These are phyloP conservation scores for Kazachstania bromeliacearum DNA, from an alignment of 805 yeast species.

Conservation along the genomic window DNA sequence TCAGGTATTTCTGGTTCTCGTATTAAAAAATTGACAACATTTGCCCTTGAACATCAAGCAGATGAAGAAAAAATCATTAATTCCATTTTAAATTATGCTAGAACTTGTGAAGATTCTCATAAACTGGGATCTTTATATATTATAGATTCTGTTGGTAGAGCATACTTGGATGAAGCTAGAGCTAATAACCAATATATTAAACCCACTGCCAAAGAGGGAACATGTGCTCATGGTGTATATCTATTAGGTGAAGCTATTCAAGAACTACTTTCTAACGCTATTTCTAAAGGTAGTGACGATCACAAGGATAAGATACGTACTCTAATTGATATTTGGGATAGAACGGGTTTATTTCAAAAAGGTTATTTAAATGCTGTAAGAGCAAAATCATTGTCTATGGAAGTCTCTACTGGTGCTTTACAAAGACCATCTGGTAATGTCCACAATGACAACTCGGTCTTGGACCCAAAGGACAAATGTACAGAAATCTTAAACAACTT, in stretches of 20 bases:
- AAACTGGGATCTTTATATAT: constrained; percentile 88
- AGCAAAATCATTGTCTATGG: constrained; percentile 41
- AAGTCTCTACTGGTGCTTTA: constrained; percentile 6
- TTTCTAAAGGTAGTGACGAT: constrained; percentile 45
- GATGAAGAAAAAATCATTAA: constrained; percentile 25
- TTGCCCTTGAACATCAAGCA: constrained; percentile 61
- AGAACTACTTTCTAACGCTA: constrained; percentile 52
- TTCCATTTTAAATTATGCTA: constrained; percentile 39
- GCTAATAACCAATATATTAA: constrained; percentile 42
- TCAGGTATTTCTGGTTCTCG: constrained; percentile 95
- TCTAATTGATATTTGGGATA: constrained; percentile 86
- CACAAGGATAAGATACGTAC: constrained; percentile 69
- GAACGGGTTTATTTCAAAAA: constrained; percentile 65
- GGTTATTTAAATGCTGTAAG: constrained; percentile 46
- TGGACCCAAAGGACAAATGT: constrained; percentile 27
- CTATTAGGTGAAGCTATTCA: constrained; percentile 57
- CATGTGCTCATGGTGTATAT: constrained; percentile 64
- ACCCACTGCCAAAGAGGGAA: constrained; percentile 51
- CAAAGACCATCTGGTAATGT: constrained; percentile 15
- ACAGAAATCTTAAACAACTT: constrained; percentile 24
- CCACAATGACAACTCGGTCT: constrained; percentile 34
- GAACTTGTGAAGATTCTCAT: constrained; percentile 65
- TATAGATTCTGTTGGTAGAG: constrained; percentile 86
- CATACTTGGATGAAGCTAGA: constrained; percentile 65
- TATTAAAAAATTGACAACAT: constrained; percentile 72